Evolutionary conservation across 208 protist genomes (phyloP).

Genomic region (Acanthamoeba lenticulata): DNA sequence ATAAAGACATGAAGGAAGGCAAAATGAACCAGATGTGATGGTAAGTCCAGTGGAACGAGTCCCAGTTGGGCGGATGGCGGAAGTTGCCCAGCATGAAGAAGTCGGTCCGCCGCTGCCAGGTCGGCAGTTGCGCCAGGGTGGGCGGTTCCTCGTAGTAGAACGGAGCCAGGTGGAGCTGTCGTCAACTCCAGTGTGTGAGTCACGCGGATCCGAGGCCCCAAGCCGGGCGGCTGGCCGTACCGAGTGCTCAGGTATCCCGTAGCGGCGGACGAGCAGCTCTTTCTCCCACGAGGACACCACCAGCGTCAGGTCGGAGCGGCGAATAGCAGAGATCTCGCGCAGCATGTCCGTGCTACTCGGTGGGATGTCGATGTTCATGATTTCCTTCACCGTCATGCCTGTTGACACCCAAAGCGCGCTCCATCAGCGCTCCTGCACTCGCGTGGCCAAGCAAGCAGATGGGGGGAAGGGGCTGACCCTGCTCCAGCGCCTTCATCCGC

Average conservation of each 20-base stretch:
- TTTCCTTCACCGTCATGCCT: background rate
- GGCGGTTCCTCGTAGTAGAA: conserved; percentile 48
- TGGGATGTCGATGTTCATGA: background rate
- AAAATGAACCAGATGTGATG: conserved; percentile 40
- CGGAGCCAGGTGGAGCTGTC: background rate
- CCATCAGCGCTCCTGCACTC: background rate
- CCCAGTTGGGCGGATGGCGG: conserved; percentile 40
- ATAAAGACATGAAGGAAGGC: background rate
- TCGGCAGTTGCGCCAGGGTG: background rate
- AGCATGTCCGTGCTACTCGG: background rate
- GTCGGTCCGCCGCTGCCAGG: background rate
- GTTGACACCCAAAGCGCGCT: background rate
- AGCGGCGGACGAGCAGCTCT: background rate
- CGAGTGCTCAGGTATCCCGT: background rate
- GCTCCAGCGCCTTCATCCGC: background rate
- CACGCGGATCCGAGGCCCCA: background rate
- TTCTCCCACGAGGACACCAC: conserved; percentile 39
- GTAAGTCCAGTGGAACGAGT: conserved; percentile 54
- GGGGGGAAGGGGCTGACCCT: background rate
- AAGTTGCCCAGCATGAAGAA: conserved; percentile 67
- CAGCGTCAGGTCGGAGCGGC: conserved; percentile 42
- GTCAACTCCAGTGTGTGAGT: background rate
- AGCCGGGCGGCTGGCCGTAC: background rate
- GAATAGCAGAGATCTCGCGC: conserved; percentile 41
- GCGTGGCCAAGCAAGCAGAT: no score